Percentiles rank a stretch among this genome's conserved stretches.
Evolutionary conservation across 129 eudicot species (phyloP).

Genomic region (Centaurea solstitialis): DNA sequence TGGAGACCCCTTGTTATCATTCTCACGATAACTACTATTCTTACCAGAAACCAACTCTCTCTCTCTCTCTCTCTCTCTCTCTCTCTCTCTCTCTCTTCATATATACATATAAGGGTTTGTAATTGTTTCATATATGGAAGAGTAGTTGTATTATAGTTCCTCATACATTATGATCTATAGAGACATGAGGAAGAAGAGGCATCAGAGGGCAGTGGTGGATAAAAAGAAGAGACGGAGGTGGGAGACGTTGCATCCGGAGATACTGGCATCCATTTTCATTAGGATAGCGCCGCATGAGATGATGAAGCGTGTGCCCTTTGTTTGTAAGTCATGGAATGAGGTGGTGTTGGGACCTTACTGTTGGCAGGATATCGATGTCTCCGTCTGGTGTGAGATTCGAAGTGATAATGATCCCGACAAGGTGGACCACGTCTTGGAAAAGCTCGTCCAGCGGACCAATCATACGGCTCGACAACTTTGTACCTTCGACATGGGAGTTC

Average conservation of each 20-base stretch:
- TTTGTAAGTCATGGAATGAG: constrained; percentile 21
- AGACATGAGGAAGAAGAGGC: background rate
- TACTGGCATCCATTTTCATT: constrained; percentile 6
- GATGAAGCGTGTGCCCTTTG: constrained; percentile 15
- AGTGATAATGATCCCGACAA: background rate
- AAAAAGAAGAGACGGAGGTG: background rate
- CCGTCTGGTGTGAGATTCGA: constrained; percentile 1
- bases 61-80: too few species aligned
- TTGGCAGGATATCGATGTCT: constrained; percentile 14
- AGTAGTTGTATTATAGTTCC: background rate
- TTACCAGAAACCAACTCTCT: too few species aligned
- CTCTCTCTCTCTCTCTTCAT: too few species aligned
- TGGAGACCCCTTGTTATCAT: too few species aligned
- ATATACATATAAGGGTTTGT: too few species aligned
- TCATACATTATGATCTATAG: background rate
- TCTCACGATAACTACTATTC: too few species aligned
- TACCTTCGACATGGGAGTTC: background rate
- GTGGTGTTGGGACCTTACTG: constrained; percentile 20
- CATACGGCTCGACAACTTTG: constrained; percentile 3
- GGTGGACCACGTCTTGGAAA: constrained; percentile 11
- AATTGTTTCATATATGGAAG: too few species aligned
- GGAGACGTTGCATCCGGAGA: background rate
- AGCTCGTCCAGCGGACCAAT: constrained; percentile 14
- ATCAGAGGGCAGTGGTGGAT: background rate
- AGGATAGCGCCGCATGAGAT: background rate